A percentile compares a stretch with the other conserved stretches of the same genome.
Conservation (phyloP, 305 asterid species). For the Petunia hybrid region DNA sequence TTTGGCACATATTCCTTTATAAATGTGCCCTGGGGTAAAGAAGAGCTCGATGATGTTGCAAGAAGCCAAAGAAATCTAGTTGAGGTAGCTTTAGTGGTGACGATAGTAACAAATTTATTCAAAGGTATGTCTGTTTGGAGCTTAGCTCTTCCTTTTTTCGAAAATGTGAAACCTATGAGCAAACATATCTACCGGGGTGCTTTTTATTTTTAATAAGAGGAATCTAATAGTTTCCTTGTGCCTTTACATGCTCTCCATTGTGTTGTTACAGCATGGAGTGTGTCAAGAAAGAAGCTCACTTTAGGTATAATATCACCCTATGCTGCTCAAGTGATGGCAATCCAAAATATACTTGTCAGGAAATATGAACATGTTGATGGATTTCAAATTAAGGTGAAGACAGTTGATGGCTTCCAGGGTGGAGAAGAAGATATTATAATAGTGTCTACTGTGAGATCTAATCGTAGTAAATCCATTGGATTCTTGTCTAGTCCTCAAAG, state of each 20-base stretch:
- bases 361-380: constrained; percentile 41
- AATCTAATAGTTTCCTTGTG: background rate
- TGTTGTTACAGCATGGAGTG: constrained; percentile 54
- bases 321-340: constrained; percentile 64
- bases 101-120: constrained; percentile 39
- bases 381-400: constrained; percentile 38
- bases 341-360: constrained; percentile 43
- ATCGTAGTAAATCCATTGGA: constrained; percentile 55
- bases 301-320: constrained; percentile 42
- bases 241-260: background rate
- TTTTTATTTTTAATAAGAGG: too few relatives aligned
- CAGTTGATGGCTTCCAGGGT: constrained; percentile 72
- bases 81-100: constrained; percentile 66
- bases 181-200: background rate
- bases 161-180: too few relatives aligned
- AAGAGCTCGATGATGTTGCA: constrained; percentile 57
- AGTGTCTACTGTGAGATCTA: constrained; percentile 68
- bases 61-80: constrained; percentile 61
- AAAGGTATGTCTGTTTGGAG: too few relatives aligned
- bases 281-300: constrained; percentile 51
- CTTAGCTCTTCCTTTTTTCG: too few relatives aligned
- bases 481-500: constrained; percentile 35
- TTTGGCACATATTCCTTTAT: constrained; percentile 81
- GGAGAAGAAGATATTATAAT: constrained; percentile 71
- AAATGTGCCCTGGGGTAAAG: constrained; percentile 57